Conservation (phyloP, 2,329 filamentous ascomycete genomes). For the Macrophomina tecta region DNA sequence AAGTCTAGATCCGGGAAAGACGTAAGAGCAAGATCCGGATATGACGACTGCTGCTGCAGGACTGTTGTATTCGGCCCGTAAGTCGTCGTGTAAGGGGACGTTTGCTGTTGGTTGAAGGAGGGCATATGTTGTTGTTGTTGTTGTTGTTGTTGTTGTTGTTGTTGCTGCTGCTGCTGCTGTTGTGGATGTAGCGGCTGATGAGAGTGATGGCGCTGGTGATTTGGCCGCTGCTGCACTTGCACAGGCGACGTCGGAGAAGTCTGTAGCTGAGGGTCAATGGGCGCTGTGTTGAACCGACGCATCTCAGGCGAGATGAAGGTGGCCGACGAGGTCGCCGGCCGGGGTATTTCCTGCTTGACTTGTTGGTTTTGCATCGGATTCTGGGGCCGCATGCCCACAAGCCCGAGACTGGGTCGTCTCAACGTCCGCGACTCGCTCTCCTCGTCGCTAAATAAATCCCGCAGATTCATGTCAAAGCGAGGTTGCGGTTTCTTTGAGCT, state of each 20-base stretch:
- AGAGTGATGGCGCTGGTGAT: constrained; percentile 27
- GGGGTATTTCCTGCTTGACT: constrained; percentile 30
- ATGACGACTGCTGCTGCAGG: constrained; percentile 29
- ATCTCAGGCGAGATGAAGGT: constrained; percentile 7
- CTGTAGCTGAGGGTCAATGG: constrained; percentile 17
- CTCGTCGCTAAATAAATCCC: constrained; percentile 46
- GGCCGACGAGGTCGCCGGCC: neutral
- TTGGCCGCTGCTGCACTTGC: constrained; percentile 10
- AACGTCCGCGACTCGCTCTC: constrained; percentile 45
- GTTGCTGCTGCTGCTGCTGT: constrained; percentile 36
- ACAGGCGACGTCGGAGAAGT: neutral
- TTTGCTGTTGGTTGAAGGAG: constrained; percentile 32
- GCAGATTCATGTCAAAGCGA: constrained; percentile 60
- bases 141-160: constrained; percentile 36
- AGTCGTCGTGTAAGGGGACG: constrained; percentile 30
- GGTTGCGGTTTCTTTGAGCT: constrained; percentile 46
- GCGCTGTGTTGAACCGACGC: constrained; percentile 14
- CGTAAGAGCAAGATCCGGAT: constrained; percentile 38
- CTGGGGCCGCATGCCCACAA: constrained; percentile 37
- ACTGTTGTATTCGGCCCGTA: neutral
- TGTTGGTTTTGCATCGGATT: constrained; percentile 33
- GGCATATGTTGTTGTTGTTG: constrained; percentile 30
- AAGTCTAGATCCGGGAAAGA: constrained; percentile 60
- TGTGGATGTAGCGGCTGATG: constrained; percentile 28
- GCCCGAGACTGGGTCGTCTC: constrained; percentile 32